Evolutionary conservation across 345 rosid species (phyloP).

Genomic region (Garcia nutans): DNA sequence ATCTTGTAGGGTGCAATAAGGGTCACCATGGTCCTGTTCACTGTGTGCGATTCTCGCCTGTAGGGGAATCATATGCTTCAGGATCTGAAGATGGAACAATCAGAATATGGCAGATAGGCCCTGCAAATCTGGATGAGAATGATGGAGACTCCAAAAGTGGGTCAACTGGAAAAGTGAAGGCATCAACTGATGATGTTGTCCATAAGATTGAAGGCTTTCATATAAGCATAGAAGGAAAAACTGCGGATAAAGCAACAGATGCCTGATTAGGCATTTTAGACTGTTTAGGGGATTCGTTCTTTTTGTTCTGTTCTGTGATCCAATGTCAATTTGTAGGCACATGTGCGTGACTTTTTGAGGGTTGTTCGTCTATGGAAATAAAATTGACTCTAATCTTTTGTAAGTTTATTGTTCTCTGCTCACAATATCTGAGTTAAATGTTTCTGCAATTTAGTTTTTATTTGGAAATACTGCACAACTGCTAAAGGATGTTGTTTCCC

Average conservation of each 20-base stretch:
- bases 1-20: slow-evolving; percentile 78
- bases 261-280: background rate
- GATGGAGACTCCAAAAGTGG: slow-evolving; percentile 19
- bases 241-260: slow-evolving; percentile 9
- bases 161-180: slow-evolving; percentile 24
- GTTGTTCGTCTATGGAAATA: slow-evolving; percentile 9
- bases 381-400: background rate
- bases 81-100: slow-evolving; percentile 98
- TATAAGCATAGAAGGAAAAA: slow-evolving; percentile 22
- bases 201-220: slow-evolving; percentile 29
- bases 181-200: slow-evolving; percentile 23
- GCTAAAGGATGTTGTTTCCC: background rate
- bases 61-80: slow-evolving; percentile 89
- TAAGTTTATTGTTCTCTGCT: background rate
- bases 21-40: slow-evolving; percentile 99
- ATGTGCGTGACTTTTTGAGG: background rate
- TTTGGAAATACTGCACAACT: background rate
- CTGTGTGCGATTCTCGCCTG: slow-evolving; percentile 88
- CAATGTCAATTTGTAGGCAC: background rate
- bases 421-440: background rate
- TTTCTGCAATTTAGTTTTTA: background rate
- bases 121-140: slow-evolving; percentile 22
- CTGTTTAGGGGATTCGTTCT: background rate
- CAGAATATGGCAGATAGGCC: slow-evolving; percentile 60
- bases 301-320: slow-evolving; percentile 6